A percentile compares a stretch with the other conserved stretches of the same genome.
phyloP scores from a whole-genome alignment of 208 protist genomes.

The Wallacemonas sp. region DNA sequence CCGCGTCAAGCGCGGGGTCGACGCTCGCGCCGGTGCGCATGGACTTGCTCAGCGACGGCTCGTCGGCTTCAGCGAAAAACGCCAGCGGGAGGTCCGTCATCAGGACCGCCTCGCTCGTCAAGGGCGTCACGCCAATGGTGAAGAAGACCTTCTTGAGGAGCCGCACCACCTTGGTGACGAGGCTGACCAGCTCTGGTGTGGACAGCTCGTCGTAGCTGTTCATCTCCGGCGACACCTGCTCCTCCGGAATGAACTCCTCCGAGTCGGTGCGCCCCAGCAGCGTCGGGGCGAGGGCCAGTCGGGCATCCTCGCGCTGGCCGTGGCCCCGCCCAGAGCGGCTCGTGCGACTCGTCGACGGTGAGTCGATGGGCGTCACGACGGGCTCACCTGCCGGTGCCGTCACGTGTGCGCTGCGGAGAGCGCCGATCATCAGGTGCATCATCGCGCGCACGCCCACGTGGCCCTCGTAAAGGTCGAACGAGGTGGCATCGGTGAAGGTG shows the following conservation, averaged over 20 bases:
- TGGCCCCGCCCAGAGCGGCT: background rate
- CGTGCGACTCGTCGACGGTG: background rate
- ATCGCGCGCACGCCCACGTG: slow-evolving; percentile 56
- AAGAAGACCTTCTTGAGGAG: slow-evolving; percentile 65
- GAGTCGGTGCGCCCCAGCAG: background rate
- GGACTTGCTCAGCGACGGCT: background rate
- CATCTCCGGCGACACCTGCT: background rate
- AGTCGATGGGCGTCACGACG: background rate
- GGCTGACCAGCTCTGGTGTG: slow-evolving; percentile 28
- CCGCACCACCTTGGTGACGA: slow-evolving; percentile 35
- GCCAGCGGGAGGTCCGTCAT: slow-evolving; percentile 69
- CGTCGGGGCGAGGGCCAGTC: background rate
- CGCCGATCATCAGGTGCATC: slow-evolving; percentile 25
- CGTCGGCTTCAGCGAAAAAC: slow-evolving; percentile 31
- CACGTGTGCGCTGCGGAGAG: slow-evolving; percentile 1
- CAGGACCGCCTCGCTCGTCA: slow-evolving; percentile 59
- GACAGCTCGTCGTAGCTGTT: slow-evolving; percentile 7
- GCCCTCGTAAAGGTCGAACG: slow-evolving; percentile 63
- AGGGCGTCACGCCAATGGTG: slow-evolving; percentile 40
- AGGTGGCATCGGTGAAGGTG: slow-evolving; percentile 40
- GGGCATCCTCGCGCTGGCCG: slow-evolving; percentile 8
- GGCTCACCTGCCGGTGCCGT: background rate
- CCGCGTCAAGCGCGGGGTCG: too few species aligned
- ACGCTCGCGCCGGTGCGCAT: background rate
- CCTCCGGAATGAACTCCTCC: slow-evolving; percentile 3